Conservation (phyloP, 345 rosid genomes). For the Excoecaria agallocha region DNA sequence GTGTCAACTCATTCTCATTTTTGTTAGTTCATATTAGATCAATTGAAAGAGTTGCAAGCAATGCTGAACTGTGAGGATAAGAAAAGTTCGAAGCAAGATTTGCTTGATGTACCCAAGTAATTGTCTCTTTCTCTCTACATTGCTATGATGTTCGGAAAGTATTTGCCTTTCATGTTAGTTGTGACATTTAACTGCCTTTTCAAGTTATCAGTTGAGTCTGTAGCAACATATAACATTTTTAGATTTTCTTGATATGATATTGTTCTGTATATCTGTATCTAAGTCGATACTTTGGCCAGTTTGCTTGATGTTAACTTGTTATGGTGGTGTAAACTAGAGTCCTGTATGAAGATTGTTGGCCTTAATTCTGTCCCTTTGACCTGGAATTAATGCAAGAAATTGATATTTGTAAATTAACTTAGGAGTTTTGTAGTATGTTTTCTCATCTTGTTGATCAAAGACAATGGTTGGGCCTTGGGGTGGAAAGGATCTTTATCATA, state of each 20-base stretch:
- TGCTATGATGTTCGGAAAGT: slow-evolving; percentile 4
- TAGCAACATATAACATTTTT: background rate
- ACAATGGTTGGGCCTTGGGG: background rate
- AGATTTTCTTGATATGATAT: background rate
- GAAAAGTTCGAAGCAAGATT: slow-evolving; percentile 54
- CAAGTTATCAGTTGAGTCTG: background rate
- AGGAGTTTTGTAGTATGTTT: background rate
- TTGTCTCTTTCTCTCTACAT: slow-evolving; percentile 18
- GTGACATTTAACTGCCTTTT: background rate
- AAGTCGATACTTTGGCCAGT: background rate
- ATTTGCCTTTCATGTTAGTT: background rate
- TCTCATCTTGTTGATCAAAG: background rate
- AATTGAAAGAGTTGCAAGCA: slow-evolving; percentile 65
- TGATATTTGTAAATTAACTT: background rate
- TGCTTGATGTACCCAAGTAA: slow-evolving; percentile 53
- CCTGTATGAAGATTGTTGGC: background rate
- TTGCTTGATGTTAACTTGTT: background rate
- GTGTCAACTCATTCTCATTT: slow-evolving; percentile 2
- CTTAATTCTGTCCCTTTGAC: slow-evolving; percentile 3
- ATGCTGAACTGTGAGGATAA: slow-evolving; percentile 47
- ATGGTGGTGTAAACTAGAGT: background rate
- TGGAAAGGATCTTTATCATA: background rate
- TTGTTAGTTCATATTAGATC: slow-evolving; percentile 45
- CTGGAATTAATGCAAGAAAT: background rate
- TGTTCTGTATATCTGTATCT: background rate